Base-by-base conservation (phyloP, 768 basidiomycete species). In the Lyophyllum shimeji region DNA sequence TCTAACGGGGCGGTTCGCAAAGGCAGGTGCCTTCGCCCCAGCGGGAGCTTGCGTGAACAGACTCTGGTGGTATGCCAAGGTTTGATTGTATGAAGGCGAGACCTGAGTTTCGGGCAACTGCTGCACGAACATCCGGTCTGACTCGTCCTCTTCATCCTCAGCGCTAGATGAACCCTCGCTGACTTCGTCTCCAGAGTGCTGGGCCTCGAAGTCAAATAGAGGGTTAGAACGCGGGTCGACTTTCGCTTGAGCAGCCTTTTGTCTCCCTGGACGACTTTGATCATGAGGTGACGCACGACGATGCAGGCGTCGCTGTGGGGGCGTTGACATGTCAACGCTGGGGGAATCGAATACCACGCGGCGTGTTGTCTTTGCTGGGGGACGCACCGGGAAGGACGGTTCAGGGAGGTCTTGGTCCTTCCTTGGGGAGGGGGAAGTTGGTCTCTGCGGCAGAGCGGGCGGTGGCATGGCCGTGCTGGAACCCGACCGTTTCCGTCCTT, bases 161-260 rank as follows among this genome's bases (percentile, higher is more conserved):
- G 72, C 77, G 31, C 72, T 76, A 0, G 85, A 86, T 0, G 74
- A 75, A 31, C 89, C 89, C 52, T 76, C 80, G 62, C 86, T 87
- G 52, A 77, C 76, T 63, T 93, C 92, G 54, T 90, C 90, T 18
- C 90, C 92, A 8, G 93, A 94, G 63, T 93, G 92, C 17, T 69
- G 69, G 2, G 92, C 92, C 65, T 86, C 87, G 31, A 82, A 75
- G 61, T 90, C 90, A 50, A 90, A 76, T 65, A 85, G 75, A 1
- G 65, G 63, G 67, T 80, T 67, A 34, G 37, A 43, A 63, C 33
- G 59, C 63, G 20, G 18, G 44, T 52, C 43, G 17, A 55, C 50
- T 15, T 43, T 31, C 20, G 29, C 15, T 13, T 46, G 39, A n/a
- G 31, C 20, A 17, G 37, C 34, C 8, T 20, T 39, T 24, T 43